Evolutionary conservation across 169 alveolate genomes (phyloP).

Genomic region (Cyclospora cayetanensis): DNA sequence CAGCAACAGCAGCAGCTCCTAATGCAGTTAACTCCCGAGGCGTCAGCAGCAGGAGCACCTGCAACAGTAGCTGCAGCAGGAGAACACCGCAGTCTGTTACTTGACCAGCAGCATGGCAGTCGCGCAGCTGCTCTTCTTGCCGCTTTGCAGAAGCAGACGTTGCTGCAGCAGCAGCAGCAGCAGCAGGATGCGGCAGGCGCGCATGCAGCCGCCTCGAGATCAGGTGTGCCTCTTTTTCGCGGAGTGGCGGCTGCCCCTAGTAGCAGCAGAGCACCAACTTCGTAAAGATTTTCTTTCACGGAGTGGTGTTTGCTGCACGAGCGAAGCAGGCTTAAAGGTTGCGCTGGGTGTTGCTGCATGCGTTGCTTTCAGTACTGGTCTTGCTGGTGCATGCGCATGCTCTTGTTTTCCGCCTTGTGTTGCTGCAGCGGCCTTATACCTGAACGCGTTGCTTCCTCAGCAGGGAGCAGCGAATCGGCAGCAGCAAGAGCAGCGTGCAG

Average conservation of each 20-base stretch:
- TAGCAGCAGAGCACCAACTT: slow-evolving; percentile 12
- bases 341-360: background rate
- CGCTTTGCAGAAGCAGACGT: slow-evolving; percentile 27
- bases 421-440: slow-evolving; percentile 23
- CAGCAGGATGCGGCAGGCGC: slow-evolving; percentile 3
- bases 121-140: slow-evolving; percentile 16
- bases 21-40: background rate
- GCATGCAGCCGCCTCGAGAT: background rate
- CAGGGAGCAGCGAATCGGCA: slow-evolving; percentile 38
- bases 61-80: background rate
- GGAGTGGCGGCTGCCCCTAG: background rate
- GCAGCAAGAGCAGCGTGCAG: slow-evolving; percentile 43
- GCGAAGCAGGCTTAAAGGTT: too few species aligned
- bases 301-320: background rate
- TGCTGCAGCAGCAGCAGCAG: slow-evolving; percentile 12
- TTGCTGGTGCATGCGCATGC: too few species aligned
- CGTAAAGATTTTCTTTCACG: background rate
- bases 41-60: background rate
- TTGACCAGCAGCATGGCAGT: slow-evolving; percentile 10
- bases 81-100: too few species aligned
- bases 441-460: background rate
- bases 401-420: background rate
- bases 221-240: background rate
- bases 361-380: too few species aligned
- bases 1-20: background rate